Evolutionary conservation across 2,329 filamentous ascomycete genomes (phyloP).

Genomic region (Furcasterigmium furcatum): DNA sequence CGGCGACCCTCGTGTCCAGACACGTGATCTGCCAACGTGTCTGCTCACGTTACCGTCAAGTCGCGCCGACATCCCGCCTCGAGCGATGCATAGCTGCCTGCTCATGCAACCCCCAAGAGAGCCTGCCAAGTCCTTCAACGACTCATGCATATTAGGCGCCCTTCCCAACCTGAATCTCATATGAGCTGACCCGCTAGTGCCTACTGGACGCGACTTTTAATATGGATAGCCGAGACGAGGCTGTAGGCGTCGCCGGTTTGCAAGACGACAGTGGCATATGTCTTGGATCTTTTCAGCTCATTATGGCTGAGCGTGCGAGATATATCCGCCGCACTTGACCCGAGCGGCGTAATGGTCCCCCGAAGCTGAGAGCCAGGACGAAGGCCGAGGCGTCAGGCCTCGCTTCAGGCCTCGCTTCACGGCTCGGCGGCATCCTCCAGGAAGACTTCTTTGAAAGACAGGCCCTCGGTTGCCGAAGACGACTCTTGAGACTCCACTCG

Average conservation of each 20-base stretch:
- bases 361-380: too few relatives aligned
- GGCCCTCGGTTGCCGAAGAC: too few relatives aligned
- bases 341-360: too few relatives aligned
- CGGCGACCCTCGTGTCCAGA: not conserved
- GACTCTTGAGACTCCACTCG: too few relatives aligned
- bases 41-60: not conserved
- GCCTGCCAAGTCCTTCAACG: constrained; percentile 1
- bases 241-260: not conserved
- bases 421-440: too few relatives aligned
- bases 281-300: too few relatives aligned
- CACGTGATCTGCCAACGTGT: not conserved
- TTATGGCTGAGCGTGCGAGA: too few relatives aligned
- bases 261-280: not conserved
- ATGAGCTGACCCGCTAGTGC: not conserved
- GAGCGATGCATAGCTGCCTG: not conserved
- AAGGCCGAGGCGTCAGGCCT: too few relatives aligned
- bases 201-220: not conserved
- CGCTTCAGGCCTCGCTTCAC: too few relatives aligned
- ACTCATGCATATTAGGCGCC: constrained; percentile 3
- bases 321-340: too few relatives aligned
- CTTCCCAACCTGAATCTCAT: not conserved
- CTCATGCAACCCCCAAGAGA: not conserved
- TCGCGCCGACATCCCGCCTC: constrained; percentile 1
- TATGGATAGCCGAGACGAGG: not conserved
- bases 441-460: too few relatives aligned